phyloP scores from a whole-genome alignment of 108 stramenopile genomes.

The Cyclotella kingstonii region DNA sequence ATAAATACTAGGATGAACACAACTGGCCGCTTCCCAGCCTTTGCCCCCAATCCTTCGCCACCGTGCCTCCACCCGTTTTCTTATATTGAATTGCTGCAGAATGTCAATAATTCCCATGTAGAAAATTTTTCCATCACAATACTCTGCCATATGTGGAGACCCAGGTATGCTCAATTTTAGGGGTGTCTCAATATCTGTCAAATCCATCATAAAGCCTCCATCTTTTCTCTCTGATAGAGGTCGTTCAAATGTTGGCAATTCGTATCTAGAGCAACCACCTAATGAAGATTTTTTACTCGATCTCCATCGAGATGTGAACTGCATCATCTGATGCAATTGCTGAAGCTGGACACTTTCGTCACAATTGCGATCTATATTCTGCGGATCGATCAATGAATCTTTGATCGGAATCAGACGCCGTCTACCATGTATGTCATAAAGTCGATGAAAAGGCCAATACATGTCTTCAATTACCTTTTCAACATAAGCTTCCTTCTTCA shows the following conservation, averaged over 20 bases:
- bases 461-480: conserved; percentile 81
- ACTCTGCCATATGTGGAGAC: conserved; percentile 50
- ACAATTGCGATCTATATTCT: background rate
- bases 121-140: conserved; percentile 82
- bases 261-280: conserved; percentile 5
- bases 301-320: background rate
- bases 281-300: background rate
- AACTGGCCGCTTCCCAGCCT: conserved; percentile 70
- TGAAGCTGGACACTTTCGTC: background rate
- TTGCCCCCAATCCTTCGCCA: conserved; percentile 58
- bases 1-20: conserved; percentile 79
- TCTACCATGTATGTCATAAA: conserved; percentile 73
- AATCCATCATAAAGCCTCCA: conserved; percentile 85
- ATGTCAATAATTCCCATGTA: conserved; percentile 98
- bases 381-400: conserved; percentile 25
- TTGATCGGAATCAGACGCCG: conserved; percentile 57
- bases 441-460: conserved; percentile 86
- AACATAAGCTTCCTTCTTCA: conserved; percentile 53
- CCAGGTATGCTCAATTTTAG: conserved; percentile 46
- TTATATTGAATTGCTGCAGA: conserved; percentile 91
- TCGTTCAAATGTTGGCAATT: conserved; percentile 49
- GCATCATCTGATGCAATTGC: conserved; percentile 1
- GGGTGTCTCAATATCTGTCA: conserved; percentile 54
- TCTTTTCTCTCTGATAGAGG: conserved; percentile 82
- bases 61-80: conserved; percentile 84